phyloP scores from a whole-genome alignment of 1,284 basidiomycete genomes.

The Inonotus obliquus region DNA sequence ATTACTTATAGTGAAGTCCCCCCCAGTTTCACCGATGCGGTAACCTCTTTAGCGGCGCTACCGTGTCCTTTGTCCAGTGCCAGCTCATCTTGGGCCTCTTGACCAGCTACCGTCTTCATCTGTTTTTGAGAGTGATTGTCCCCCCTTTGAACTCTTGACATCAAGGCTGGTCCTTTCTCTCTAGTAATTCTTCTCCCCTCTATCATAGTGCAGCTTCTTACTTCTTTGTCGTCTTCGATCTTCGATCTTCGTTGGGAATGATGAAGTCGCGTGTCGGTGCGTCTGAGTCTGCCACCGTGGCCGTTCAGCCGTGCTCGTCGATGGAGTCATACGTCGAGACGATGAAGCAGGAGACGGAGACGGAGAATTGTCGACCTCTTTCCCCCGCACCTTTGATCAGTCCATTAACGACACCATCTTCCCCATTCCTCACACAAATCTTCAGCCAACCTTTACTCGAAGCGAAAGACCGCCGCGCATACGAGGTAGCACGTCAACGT shows the following conservation, averaged over 20 bases:
- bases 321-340: not conserved
- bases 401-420: not conserved
- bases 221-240: not conserved
- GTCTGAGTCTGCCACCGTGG: not conserved
- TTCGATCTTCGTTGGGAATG: not conserved
- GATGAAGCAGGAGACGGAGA: not conserved
- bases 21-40: not conserved
- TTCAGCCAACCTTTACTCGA: not conserved
- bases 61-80: too few relatives aligned
- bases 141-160: too few relatives aligned
- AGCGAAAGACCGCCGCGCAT: constrained; percentile 13
- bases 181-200: too few relatives aligned
- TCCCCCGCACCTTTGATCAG: not conserved
- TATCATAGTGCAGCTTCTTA: not conserved
- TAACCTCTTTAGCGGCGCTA: too few relatives aligned
- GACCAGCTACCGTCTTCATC: too few relatives aligned
- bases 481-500: constrained; percentile 12
- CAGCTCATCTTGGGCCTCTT: too few relatives aligned
- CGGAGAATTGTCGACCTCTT: not conserved
- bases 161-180: too few relatives aligned
- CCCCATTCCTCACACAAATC: not conserved
- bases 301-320: not conserved
- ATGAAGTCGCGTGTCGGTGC: not conserved
- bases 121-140: too few relatives aligned
- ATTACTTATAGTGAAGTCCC: not conserved